These are phyloP conservation scores for Psidium friedrichsthalianum DNA, from an alignment of 345 rosid species.

Conservation along the genomic window DNA sequence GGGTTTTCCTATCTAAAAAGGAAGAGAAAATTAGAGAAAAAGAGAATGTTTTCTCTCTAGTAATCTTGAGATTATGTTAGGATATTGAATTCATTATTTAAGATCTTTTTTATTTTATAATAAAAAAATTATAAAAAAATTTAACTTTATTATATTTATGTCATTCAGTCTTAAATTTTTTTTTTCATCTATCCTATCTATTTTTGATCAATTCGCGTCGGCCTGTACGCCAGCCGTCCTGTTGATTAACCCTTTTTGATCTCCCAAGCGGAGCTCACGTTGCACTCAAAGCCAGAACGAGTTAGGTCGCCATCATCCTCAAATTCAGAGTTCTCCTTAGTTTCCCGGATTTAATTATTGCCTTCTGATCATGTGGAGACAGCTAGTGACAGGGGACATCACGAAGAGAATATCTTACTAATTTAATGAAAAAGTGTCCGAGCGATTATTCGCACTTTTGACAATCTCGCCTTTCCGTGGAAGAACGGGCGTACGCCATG, in stretches of 20 bases:
- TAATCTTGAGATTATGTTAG: neutral
- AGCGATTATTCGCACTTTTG: neutral
- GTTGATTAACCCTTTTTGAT: neutral
- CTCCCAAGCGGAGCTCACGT: neutral
- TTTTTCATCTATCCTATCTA: no score
- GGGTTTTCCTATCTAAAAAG: rapidly evolving
- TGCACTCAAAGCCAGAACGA: neutral
- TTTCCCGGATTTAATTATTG: neutral
- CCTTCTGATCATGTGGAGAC: neutral
- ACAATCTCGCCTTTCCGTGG: neutral
- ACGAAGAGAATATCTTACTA: neutral
- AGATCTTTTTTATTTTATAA: no score
- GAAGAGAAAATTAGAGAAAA: neutral
- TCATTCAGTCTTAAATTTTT: no score
- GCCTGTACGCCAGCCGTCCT: no score
- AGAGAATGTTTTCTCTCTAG: neutral
- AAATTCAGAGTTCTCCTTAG: neutral
- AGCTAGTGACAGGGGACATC: neutral
- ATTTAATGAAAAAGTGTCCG: neutral
- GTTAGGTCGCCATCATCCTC: neutral
- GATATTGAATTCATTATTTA: neutral
- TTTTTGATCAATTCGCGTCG: rapidly evolving
- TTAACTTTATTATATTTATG: no score
- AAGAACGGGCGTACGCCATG: neutral
- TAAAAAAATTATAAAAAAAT: no score